Percentiles rank a stretch among this genome's conserved stretches.
phyloP scores from a whole-genome alignment of 495 filamentous ascomycete genomes.

The Apiosordaria backusii region DNA sequence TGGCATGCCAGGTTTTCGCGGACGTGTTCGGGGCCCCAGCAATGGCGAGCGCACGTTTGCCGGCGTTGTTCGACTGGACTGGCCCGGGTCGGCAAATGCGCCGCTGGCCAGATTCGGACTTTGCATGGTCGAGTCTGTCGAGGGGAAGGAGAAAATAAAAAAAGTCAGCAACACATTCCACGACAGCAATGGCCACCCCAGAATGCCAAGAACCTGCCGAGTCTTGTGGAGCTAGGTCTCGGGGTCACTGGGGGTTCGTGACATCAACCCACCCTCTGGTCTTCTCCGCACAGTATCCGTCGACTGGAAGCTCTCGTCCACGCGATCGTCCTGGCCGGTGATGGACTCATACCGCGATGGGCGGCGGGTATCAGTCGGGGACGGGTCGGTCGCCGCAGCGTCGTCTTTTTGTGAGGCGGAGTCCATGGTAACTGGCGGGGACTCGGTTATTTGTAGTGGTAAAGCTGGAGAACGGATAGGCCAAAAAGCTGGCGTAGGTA shows the following conservation, averaged over 20 bases:
- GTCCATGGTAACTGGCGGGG: constrained; percentile 34
- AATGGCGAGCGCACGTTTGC: constrained; percentile 48
- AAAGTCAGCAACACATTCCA: background rate
- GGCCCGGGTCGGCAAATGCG: constrained; percentile 28
- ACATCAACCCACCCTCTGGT: constrained; percentile 41
- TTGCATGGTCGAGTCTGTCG: constrained; percentile 28
- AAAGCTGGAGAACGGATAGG: background rate
- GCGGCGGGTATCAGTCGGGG: constrained; percentile 43
- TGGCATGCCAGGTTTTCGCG: constrained; percentile 67
- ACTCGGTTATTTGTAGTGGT: background rate
- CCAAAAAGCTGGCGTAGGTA: background rate
- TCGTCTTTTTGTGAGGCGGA: constrained; percentile 30
- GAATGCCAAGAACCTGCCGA: background rate
- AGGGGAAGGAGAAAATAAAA: background rate
- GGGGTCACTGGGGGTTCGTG: background rate
- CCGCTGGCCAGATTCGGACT: constrained; percentile 28
- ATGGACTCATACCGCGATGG: constrained; percentile 28
- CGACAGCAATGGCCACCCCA: background rate
- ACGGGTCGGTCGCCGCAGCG: constrained; percentile 33
- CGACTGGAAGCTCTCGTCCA: constrained; percentile 42
- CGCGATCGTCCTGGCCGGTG: constrained; percentile 32
- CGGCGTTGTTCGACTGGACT: constrained; percentile 30
- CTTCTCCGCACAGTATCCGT: constrained; percentile 48
- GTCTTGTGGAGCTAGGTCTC: background rate
- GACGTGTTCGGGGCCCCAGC: constrained; percentile 52